phyloP scores from a whole-genome alignment of 768 basidiomycete species.

The Pisolithus albus region DNA sequence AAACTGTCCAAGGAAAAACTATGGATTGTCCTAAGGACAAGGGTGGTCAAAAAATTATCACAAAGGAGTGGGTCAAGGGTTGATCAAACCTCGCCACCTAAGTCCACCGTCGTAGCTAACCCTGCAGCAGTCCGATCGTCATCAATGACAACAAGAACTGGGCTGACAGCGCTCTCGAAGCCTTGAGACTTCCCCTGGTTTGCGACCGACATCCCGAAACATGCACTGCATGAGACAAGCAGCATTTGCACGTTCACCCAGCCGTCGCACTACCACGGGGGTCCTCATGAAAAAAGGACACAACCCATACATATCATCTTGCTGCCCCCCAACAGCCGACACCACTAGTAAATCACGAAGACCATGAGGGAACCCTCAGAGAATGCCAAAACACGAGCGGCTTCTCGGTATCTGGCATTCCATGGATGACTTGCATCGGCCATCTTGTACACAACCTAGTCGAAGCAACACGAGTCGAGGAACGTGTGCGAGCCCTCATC shows the following conservation, averaged over 20 bases:
- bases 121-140: conserved; percentile 13
- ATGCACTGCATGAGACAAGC: conserved; percentile 19
- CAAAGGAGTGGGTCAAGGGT: conserved; percentile 22
- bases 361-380: neutral
- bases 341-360: conserved; percentile 12
- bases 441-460: conserved; percentile 29
- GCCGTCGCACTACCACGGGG: conserved; percentile 32
- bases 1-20: no score
- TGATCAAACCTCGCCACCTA: conserved; percentile 21
- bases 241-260: conserved; percentile 28
- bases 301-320: neutral
- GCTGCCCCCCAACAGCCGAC: conserved; percentile 4
- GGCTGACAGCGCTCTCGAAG: conserved; percentile 36
- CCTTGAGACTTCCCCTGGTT: conserved; percentile 34
- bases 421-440: conserved; percentile 13
- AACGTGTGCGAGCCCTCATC: conserved; percentile 1
- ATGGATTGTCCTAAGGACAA: conserved; percentile 22
- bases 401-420: conserved; percentile 27
- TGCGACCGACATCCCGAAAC: conserved; percentile 15
- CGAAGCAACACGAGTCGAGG: conserved; percentile 20
- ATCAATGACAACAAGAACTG: conserved; percentile 11
- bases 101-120: conserved; percentile 14
- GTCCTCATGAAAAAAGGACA: conserved; percentile 12
- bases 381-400: neutral
- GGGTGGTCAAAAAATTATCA: conserved; percentile 23